phyloP scores from a whole-genome alignment of 1,284 basidiomycete genomes.

The Puccinia coronata region DNA sequence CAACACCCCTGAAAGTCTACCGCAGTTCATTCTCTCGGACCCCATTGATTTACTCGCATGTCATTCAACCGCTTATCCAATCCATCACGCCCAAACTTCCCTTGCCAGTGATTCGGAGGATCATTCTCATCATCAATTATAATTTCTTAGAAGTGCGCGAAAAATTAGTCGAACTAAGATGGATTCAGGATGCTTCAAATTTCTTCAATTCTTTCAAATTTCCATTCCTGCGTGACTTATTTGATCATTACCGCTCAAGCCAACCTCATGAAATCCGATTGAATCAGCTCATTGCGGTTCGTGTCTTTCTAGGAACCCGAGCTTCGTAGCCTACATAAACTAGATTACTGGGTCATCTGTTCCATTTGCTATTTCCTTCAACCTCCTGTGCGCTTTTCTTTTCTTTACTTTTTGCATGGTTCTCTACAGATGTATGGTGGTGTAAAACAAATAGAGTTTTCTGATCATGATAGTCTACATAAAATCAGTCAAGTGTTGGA shows the following conservation, averaged over 20 bases:
- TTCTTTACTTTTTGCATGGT: no score
- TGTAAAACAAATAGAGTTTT: no score
- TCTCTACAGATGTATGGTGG: no score
- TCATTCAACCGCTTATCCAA: constrained; percentile 22
- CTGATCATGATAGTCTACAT: no score
- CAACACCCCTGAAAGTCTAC: not conserved
- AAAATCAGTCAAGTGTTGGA: no score
- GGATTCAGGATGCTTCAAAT: not conserved
- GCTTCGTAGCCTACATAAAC: not conserved
- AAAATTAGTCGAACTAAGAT: not conserved
- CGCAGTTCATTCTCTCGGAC: constrained; percentile 49
- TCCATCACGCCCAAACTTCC: constrained; percentile 1
- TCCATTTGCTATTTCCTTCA: no score
- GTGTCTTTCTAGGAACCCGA: constrained; percentile 11
- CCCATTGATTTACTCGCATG: constrained; percentile 38
- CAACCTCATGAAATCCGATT: constrained; percentile 5
- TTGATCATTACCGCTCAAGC: not conserved
- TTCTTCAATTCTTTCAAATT: constrained; percentile 3
- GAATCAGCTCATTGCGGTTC: constrained; percentile 8
- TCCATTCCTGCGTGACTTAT: not conserved
- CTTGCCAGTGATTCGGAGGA: not conserved
- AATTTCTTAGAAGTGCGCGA: constrained; percentile 5
- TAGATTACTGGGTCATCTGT: no score
- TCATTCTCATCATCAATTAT: not conserved
- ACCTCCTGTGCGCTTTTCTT: no score